phyloP scores from a whole-genome alignment of 768 basidiomycete genomes.

The Tricholoma matsutake region DNA sequence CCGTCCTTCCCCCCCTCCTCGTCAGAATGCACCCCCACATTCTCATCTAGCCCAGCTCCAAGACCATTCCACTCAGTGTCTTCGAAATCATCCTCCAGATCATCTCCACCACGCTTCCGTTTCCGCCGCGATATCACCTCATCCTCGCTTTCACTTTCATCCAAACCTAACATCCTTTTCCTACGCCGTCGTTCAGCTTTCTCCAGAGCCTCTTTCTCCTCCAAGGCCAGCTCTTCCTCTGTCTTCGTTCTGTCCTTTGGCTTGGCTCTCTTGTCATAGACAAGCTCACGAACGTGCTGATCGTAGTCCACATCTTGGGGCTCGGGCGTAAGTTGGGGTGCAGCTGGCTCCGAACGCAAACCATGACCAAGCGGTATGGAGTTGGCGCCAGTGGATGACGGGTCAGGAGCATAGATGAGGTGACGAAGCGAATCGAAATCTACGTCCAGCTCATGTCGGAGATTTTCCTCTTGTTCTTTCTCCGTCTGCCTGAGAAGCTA shows the following conservation, averaged over 20 bases:
- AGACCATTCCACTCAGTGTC: constrained; percentile 41
- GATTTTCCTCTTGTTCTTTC: constrained; percentile 78
- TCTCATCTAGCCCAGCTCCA: constrained; percentile 41
- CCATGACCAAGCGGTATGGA: constrained; percentile 29
- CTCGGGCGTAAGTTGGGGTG: constrained; percentile 20
- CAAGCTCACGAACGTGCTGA: constrained; percentile 86
- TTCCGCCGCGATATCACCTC: constrained; percentile 44
- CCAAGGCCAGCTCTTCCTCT: constrained; percentile 88
- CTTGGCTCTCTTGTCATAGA: constrained; percentile 89
- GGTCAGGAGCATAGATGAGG: constrained; percentile 61
- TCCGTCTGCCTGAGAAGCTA: constrained; percentile 88
- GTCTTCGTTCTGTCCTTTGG: constrained; percentile 96
- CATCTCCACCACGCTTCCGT: constrained; percentile 72
- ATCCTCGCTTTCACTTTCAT: constrained; percentile 63
- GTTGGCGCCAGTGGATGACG: constrained; percentile 40
- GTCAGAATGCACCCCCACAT: constrained; percentile 29
- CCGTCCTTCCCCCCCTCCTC: constrained; percentile 37
- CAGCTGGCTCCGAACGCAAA: constrained; percentile 12
- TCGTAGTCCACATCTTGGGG: constrained; percentile 76
- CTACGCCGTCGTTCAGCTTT: constrained; percentile 78
- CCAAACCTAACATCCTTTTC: constrained; percentile 83
- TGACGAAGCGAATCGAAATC: constrained; percentile 80
- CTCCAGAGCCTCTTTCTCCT: constrained; percentile 84
- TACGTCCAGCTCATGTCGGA: constrained; percentile 85
- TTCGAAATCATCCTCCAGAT: constrained; percentile 85